Evolutionary conservation across 305 asterid genomes (phyloP).

Genomic region (Fraxinus velutina): DNA sequence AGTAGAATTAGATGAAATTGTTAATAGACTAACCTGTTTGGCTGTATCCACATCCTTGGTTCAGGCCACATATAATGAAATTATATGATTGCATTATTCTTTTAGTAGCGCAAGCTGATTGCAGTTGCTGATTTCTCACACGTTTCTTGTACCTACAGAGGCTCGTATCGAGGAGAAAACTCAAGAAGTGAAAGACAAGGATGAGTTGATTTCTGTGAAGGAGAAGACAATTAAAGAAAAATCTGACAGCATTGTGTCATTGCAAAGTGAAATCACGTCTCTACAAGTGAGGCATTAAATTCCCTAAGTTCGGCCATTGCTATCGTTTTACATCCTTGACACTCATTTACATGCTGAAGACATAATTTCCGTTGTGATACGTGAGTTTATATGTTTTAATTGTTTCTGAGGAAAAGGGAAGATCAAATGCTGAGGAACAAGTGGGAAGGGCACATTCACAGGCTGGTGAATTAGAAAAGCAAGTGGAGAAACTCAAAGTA

Average conservation of each 20-base stretch:
- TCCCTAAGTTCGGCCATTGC: constrained; percentile 6
- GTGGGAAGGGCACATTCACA: constrained; percentile 64
- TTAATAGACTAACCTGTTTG: constrained; percentile 9
- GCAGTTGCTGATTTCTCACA: constrained; percentile 6
- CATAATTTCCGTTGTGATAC: not conserved
- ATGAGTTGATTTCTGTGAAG: constrained; percentile 51
- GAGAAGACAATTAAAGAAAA: constrained; percentile 64
- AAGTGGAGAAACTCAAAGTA: constrained; percentile 46
- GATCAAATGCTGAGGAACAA: constrained; percentile 50
- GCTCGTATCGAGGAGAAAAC: constrained; percentile 54
- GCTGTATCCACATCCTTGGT: not conserved
- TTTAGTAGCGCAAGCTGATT: not conserved
- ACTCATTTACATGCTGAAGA: not conserved
- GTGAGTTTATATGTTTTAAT: not conserved
- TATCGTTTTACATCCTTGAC: not conserved
- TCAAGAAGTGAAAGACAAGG: constrained; percentile 58
- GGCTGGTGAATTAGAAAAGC: constrained; percentile 54
- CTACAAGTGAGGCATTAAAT: constrained; percentile 55
- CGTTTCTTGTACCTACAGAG: constrained; percentile 41
- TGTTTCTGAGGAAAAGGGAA: constrained; percentile 39
- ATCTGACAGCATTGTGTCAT: constrained; percentile 44
- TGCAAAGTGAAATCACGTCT: constrained; percentile 65
- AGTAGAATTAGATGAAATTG: not conserved
- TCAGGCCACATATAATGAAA: not conserved
- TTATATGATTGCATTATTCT: not conserved